phyloP scores from a whole-genome alignment of 2,329 filamentous ascomycete species.

The Cyphellophora attinorum region DNA sequence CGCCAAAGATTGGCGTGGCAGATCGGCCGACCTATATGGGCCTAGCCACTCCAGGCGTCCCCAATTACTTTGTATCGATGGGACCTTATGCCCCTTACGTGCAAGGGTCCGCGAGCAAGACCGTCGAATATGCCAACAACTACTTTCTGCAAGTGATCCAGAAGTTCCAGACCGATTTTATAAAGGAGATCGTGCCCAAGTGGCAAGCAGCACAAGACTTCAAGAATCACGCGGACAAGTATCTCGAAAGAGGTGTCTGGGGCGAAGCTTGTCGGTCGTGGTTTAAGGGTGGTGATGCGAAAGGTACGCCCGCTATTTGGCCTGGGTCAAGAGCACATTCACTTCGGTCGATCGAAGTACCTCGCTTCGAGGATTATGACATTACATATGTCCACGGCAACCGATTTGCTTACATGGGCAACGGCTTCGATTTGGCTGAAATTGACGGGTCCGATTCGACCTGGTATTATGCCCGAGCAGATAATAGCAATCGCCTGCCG shows the following conservation, averaged over 20 bases:
- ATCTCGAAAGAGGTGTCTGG: slow-evolving; percentile 21
- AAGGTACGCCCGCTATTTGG: too few species aligned
- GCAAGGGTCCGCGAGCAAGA: slow-evolving; percentile 18
- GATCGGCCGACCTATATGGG: slow-evolving; percentile 19
- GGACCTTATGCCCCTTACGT: slow-evolving; percentile 19
- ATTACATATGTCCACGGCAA: too few species aligned
- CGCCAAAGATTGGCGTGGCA: too few species aligned
- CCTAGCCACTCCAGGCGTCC: slow-evolving; percentile 15
- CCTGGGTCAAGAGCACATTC: too few species aligned
- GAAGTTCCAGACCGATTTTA: slow-evolving; percentile 23
- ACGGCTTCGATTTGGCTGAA: too few species aligned
- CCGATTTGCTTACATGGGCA: too few species aligned
- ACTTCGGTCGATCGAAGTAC: too few species aligned
- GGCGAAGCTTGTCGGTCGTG: slow-evolving; percentile 3
- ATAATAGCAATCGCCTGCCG: too few species aligned
- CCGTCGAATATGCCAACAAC: slow-evolving; percentile 16
- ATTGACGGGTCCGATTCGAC: too few species aligned
- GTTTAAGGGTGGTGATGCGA: slow-evolving; percentile 5
- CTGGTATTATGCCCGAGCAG: too few species aligned
- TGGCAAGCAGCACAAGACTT: slow-evolving; percentile 21
- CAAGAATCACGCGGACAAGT: slow-evolving; percentile 20
- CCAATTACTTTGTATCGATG: slow-evolving; percentile 24
- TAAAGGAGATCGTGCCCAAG: slow-evolving; percentile 20
- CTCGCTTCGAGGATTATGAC: too few species aligned
- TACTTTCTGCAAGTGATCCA: slow-evolving; percentile 21